Conservation (phyloP, 2,329 filamentous ascomycete genomes). For the Exophiala bonariae region DNA sequence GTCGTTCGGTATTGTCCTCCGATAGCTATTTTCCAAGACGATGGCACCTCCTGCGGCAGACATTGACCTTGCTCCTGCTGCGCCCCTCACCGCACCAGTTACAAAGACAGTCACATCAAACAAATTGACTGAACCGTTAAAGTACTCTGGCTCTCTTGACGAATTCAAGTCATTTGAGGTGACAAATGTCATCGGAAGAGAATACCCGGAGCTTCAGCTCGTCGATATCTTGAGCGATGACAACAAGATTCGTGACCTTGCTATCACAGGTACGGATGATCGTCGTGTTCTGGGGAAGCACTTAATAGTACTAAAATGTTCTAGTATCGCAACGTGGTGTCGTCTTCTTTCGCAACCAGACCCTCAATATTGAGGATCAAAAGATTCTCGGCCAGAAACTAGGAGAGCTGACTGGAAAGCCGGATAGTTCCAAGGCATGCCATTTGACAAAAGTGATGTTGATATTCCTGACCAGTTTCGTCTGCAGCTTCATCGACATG, state of each 20-base stretch:
- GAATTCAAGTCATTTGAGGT: slow-evolving; percentile 49
- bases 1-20: too few relatives aligned
- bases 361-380: slow-evolving; percentile 50
- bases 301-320: too few relatives aligned
- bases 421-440: slow-evolving; percentile 39
- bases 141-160: slow-evolving; percentile 43
- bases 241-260: slow-evolving; percentile 64
- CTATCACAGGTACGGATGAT: slow-evolving; percentile 64
- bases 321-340: slow-evolving; percentile 55
- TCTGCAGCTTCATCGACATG: slow-evolving; percentile 42
- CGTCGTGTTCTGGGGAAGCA: too few relatives aligned
- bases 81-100: slow-evolving; percentile 3
- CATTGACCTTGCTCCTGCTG: slow-evolving; percentile 11
- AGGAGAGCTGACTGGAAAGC: slow-evolving; percentile 49
- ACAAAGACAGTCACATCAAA: slow-evolving; percentile 8
- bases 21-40: too few relatives aligned
- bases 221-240: slow-evolving; percentile 65
- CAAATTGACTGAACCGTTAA: slow-evolving; percentile 34
- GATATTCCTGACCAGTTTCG: too few relatives aligned
- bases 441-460: too few relatives aligned
- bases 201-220: slow-evolving; percentile 44
- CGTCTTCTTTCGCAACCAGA: slow-evolving; percentile 55
- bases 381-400: slow-evolving; percentile 54
- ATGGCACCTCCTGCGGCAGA: slow-evolving; percentile 23
- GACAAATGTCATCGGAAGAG: slow-evolving; percentile 53